Evolutionary conservation across 2,329 filamentous ascomycete species (phyloP).

Genomic region (Macrophomina tecta): DNA sequence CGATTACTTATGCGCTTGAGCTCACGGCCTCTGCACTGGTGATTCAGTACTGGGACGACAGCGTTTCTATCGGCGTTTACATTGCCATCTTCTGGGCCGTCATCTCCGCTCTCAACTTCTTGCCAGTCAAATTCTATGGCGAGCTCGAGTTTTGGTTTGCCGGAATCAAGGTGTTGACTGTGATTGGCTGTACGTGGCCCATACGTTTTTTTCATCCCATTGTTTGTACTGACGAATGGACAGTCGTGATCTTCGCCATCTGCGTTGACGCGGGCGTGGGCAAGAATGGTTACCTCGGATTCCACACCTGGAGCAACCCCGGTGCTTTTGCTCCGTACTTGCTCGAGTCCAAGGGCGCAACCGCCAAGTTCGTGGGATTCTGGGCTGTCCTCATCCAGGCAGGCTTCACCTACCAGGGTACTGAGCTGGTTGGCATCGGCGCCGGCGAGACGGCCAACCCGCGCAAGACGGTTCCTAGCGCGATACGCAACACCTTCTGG

Average conservation of each 20-base stretch:
- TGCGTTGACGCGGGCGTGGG: conserved; percentile 76
- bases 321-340: conserved; percentile 71
- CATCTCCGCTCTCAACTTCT: conserved; percentile 71
- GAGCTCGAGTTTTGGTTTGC: conserved; percentile 82
- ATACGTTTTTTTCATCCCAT: background rate
- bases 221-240: background rate
- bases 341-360: conserved; percentile 63
- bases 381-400: conserved; percentile 72
- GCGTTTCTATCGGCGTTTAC: conserved; percentile 71
- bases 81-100: conserved; percentile 75
- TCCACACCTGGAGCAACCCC: conserved; percentile 72
- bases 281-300: conserved; percentile 73
- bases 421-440: conserved; percentile 78
- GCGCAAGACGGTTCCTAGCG: conserved; percentile 71
- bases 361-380: conserved; percentile 71
- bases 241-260: conserved; percentile 74
- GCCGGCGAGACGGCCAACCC: conserved; percentile 78
- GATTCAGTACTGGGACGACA: conserved; percentile 74
- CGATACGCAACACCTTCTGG: conserved; percentile 77
- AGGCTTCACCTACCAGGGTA: conserved; percentile 74
- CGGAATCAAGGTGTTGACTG: conserved; percentile 76
- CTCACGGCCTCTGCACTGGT: conserved; percentile 75
- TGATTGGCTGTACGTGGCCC: conserved; percentile 60
- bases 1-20: conserved; percentile 75
- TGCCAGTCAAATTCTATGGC: conserved; percentile 75